Conservation (phyloP, 768 basidiomycete species). For the Kwoniella sp. region DNA sequence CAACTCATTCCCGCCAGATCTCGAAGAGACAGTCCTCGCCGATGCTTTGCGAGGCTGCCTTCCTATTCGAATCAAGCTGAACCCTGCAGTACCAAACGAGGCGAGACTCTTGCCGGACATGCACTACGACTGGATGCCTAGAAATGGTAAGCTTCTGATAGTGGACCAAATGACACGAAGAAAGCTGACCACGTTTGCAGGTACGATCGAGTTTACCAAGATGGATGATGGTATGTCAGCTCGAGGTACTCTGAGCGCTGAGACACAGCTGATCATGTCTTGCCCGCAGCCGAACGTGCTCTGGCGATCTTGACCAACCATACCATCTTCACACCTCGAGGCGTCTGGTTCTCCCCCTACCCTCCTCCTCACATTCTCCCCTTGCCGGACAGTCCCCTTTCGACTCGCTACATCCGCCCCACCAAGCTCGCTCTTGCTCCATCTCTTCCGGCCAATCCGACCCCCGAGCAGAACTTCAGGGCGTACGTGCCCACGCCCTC, state of each 20-base stretch:
- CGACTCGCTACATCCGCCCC: constrained; percentile 37
- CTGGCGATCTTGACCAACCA: constrained; percentile 36
- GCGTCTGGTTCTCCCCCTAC: constrained; percentile 35
- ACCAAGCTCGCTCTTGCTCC: constrained; percentile 12
- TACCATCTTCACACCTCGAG: constrained; percentile 21
- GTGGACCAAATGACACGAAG: too few relatives aligned
- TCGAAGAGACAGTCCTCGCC: constrained; percentile 31
- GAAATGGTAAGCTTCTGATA: constrained; percentile 23
- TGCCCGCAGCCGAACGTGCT: constrained; percentile 35
- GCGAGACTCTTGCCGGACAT: constrained; percentile 33
- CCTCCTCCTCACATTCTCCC: constrained; percentile 32
- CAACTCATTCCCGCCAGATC: constrained; percentile 26
- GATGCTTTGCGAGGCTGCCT: constrained; percentile 35
- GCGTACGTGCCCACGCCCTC: constrained; percentile 33
- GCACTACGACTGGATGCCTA: constrained; percentile 47
- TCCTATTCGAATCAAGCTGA: constrained; percentile 36
- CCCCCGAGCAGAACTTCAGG: constrained; percentile 14
- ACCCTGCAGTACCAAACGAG: constrained; percentile 15
- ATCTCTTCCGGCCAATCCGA: background rate
- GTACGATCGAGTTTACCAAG: constrained; percentile 32
- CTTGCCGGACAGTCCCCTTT: constrained; percentile 17
- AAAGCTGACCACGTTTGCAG: constrained; percentile 18
- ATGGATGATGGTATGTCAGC: constrained; percentile 25
- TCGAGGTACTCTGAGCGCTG: background rate
- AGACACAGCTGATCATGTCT: background rate